Conservation (phyloP, 2,329 filamentous ascomycete genomes). For the Tolypocladium tundrense region DNA sequence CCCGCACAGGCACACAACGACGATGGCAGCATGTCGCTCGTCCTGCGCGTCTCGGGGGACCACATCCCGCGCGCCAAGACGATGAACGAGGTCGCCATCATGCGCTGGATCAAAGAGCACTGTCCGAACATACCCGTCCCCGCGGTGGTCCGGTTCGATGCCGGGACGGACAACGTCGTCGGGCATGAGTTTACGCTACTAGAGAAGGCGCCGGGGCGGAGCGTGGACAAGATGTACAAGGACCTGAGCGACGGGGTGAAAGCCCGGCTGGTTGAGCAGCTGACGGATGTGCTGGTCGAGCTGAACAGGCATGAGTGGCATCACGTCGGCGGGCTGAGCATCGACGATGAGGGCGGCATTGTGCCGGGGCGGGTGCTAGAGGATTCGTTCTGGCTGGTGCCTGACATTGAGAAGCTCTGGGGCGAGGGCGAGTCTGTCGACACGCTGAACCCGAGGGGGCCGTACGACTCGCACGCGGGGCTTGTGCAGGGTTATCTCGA, state of each 20-base stretch:
- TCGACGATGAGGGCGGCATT: slow-evolving; percentile 6
- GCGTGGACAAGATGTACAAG: slow-evolving; percentile 17
- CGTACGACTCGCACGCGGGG: slow-evolving; percentile 15
- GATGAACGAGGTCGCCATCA: slow-evolving; percentile 23
- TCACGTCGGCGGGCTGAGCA: slow-evolving; percentile 15
- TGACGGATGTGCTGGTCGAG: slow-evolving; percentile 18
- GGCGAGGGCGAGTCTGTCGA: slow-evolving; percentile 9
- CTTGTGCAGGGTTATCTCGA: slow-evolving; percentile 14
- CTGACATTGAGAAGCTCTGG: slow-evolving; percentile 19
- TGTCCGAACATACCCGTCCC: slow-evolving; percentile 22
- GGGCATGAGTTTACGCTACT: slow-evolving; percentile 23
- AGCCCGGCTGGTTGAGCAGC: slow-evolving; percentile 15
- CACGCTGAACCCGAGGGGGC: slow-evolving; percentile 16
- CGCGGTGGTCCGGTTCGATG: slow-evolving; percentile 16
- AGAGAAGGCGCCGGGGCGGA: slow-evolving; percentile 13
- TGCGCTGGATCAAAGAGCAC: slow-evolving; percentile 20
- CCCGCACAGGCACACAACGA: neutral
- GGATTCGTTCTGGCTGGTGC: slow-evolving; percentile 24
- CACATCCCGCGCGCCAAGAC: slow-evolving; percentile 26
- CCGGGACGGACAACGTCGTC: slow-evolving; percentile 15
- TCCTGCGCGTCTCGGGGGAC: slow-evolving; percentile 23
- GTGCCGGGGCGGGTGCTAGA: slow-evolving; percentile 18
- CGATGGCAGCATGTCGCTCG: slow-evolving; percentile 7
- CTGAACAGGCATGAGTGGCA: slow-evolving; percentile 15
- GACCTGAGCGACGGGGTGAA: slow-evolving; percentile 9